Percentiles rank a stretch among this genome's conserved stretches.
These are phyloP conservation scores for Penicillium parvum DNA, from an alignment of 495 filamentous ascomycete genomes.

Conservation along the genomic window DNA sequence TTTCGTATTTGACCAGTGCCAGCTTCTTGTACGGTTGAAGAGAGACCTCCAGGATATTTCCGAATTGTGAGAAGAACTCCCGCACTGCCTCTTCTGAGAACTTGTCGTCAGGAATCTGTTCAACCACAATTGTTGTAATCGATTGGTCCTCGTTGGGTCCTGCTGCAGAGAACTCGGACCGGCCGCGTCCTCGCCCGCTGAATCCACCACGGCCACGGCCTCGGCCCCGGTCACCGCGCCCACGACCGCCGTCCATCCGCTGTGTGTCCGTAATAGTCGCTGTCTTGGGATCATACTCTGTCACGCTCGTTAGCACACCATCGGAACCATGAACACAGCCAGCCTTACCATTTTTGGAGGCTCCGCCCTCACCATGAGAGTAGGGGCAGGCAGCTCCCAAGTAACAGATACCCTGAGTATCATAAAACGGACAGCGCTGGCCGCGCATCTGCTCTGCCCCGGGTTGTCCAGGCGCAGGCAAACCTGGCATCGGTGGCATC, in stretches of 20 bases:
- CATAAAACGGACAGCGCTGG: constrained; percentile 79
- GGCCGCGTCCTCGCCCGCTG: constrained; percentile 47
- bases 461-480: constrained; percentile 30
- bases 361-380: constrained; percentile 68
- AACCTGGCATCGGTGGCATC: constrained; percentile 45
- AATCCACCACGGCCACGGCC: constrained; percentile 47
- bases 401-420: constrained; percentile 81
- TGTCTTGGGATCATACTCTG: constrained; percentile 85
- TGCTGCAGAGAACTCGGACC: constrained; percentile 67
- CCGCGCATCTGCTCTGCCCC: constrained; percentile 31
- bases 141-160: constrained; percentile 71
- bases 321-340: background rate
- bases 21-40: constrained; percentile 75
- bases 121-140: constrained; percentile 80
- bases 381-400: constrained; percentile 73
- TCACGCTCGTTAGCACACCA: constrained; percentile 4
- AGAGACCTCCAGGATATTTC: constrained; percentile 64
- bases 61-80: constrained; percentile 82
- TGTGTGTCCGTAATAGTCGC: constrained; percentile 42
- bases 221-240: constrained; percentile 43
- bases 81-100: constrained; percentile 70
- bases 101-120: constrained; percentile 87
- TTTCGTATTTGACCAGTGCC: constrained; percentile 76
- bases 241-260: constrained; percentile 16
- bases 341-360: constrained; percentile 48